Evolutionary conservation across 768 basidiomycete species (phyloP).

Genomic region (Suillus americanus): DNA sequence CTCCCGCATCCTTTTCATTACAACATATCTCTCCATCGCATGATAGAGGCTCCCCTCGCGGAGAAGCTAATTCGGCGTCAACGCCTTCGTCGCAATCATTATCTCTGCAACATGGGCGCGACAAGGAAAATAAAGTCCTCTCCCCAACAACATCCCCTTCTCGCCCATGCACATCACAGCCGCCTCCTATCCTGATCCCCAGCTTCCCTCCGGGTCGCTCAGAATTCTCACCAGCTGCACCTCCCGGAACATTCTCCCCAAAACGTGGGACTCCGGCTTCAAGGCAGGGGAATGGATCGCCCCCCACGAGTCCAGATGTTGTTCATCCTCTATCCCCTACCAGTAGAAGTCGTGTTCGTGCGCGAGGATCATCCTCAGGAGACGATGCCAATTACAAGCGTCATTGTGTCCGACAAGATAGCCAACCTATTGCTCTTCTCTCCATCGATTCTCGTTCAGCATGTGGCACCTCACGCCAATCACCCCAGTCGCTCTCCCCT

Average conservation of each 20-base stretch:
- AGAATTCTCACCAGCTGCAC: not conserved
- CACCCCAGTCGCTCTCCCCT: not conserved
- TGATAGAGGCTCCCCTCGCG: not conserved
- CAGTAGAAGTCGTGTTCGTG: not conserved
- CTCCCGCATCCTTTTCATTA: not conserved
- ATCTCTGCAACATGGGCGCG: not conserved
- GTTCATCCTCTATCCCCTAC: not conserved
- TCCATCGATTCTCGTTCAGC: not conserved
- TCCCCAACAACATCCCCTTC: too few relatives aligned
- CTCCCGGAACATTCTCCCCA: not conserved
- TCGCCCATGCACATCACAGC: not conserved
- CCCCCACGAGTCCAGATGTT: not conserved
- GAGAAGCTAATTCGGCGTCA: not conserved
- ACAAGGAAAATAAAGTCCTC: not conserved
- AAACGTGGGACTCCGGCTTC: not conserved
- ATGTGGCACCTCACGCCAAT: not conserved
- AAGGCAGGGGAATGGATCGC: not conserved
- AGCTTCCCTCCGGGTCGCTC: not conserved
- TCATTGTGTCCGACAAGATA: slow-evolving; percentile 1
- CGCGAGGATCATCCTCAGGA: not conserved
- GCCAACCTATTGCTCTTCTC: not conserved
- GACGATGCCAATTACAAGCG: not conserved
- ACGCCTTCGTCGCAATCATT: not conserved
- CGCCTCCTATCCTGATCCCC: not conserved
- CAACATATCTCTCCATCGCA: not conserved